Evolutionary conservation across 352 stramenopile species (phyloP).

Genomic region (Globisporangium cylindrosporum): DNA sequence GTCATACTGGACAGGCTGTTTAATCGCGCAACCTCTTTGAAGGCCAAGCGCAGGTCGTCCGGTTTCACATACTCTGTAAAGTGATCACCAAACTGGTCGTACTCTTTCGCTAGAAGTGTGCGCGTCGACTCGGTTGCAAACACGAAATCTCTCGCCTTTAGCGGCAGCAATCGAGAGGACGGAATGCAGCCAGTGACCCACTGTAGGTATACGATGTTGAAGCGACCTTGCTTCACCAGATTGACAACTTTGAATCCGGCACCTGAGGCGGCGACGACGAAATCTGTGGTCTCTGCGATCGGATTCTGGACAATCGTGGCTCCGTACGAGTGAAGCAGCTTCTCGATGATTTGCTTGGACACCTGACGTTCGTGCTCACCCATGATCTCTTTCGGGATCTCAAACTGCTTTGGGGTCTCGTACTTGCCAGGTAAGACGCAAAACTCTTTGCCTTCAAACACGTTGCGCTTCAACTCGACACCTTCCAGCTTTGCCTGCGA

Average conservation of each 20-base stretch:
- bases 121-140: constrained; percentile 63
- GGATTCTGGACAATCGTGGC: constrained; percentile 76
- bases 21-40: constrained; percentile 35
- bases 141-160: constrained; percentile 65
- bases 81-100: constrained; percentile 71
- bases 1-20: neutral
- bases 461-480: constrained; percentile 48
- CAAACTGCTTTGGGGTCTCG: constrained; percentile 15
- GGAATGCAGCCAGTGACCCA: constrained; percentile 58
- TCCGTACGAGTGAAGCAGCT: constrained; percentile 65
- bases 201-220: constrained; percentile 65
- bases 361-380: constrained; percentile 25
- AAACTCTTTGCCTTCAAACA: constrained; percentile 72
- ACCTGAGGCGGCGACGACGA: constrained; percentile 58
- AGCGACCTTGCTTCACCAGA: constrained; percentile 75
- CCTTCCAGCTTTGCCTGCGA: constrained; percentile 57
- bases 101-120: constrained; percentile 57
- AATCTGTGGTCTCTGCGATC: constrained; percentile 57
- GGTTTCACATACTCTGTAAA: constrained; percentile 54
- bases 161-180: constrained; percentile 26
- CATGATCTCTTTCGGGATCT: constrained; percentile 36
- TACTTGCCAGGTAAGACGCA: constrained; percentile 83
- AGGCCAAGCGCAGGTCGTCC: constrained; percentile 47
- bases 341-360: constrained; percentile 75
- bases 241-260: constrained; percentile 77